phyloP scores from a whole-genome alignment of 2,329 filamentous ascomycete species.

The Neofusicoccum parvum region DNA sequence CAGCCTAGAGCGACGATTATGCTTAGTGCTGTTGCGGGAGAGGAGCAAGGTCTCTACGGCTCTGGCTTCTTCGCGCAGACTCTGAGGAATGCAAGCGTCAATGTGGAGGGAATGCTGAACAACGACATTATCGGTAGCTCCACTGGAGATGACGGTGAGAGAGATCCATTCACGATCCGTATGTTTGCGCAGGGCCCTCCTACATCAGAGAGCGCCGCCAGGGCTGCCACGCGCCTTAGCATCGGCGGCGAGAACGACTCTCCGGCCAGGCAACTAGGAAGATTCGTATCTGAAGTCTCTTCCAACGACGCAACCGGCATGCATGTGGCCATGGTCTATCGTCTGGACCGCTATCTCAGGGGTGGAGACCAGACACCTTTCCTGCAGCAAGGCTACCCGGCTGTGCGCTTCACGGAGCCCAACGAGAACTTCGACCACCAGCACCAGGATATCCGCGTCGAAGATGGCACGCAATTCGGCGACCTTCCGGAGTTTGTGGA shows the following conservation, averaged over 20 bases:
- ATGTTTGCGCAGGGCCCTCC: conserved; percentile 56
- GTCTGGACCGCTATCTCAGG: conserved; percentile 58
- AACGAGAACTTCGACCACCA: conserved; percentile 61
- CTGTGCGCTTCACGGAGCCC: conserved; percentile 60
- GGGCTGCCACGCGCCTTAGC: conserved; percentile 43
- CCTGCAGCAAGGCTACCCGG: conserved; percentile 57
- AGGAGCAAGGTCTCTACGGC: conserved; percentile 60
- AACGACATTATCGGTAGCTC: conserved; percentile 61
- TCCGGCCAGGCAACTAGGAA: conserved; percentile 57
- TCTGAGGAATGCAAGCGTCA: conserved; percentile 53
- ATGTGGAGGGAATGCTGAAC: conserved; percentile 61
- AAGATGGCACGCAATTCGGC: conserved; percentile 56
- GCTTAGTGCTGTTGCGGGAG: conserved; percentile 59
- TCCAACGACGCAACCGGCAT: conserved; percentile 56
- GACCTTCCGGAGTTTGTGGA: conserved; percentile 61
- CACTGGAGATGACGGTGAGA: conserved; percentile 48
- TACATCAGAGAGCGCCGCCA: conserved; percentile 44
- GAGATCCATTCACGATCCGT: conserved; percentile 56
- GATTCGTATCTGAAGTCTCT: conserved; percentile 58
- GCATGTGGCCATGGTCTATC: conserved; percentile 59
- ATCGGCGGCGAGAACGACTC: conserved; percentile 56
- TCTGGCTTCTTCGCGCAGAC: conserved; percentile 55
- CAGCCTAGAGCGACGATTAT: conserved; percentile 56
- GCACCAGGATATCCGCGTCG: conserved; percentile 57
- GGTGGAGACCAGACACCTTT: conserved; percentile 61